Evolutionary conservation across 225 moss, liverwort and hornwort genomes (phyloP).

Genomic region (Pseudisothecium myosuroides): DNA sequence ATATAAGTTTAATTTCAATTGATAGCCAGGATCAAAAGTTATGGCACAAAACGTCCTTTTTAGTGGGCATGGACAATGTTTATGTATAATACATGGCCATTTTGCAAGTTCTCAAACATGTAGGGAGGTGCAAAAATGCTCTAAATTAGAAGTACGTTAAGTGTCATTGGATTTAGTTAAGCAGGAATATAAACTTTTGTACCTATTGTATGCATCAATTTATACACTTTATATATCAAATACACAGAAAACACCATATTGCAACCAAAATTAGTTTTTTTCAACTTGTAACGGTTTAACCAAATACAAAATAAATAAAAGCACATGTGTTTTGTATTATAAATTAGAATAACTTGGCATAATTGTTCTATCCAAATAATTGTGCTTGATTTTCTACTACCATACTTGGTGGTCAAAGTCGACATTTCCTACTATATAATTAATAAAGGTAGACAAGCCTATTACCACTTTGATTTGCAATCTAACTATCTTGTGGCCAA

Average conservation of each 20-base stretch:
- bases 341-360: background rate
- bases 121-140: background rate
- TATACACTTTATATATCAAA: background rate
- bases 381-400: background rate
- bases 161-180: accelerated
- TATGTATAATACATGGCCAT: background rate
- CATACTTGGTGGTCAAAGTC: accelerated
- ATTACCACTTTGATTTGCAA: too few relatives aligned
- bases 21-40: too few relatives aligned
- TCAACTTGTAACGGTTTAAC: accelerated
- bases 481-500: too few relatives aligned
- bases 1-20: too few relatives aligned
- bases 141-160: too few relatives aligned
- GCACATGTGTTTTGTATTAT: background rate
- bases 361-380: background rate
- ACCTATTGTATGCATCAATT: background rate
- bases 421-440: background rate
- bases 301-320: background rate
- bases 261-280: accelerated
- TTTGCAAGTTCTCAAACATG: background rate
- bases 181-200: background rate
- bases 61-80: too few relatives aligned
- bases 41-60: too few relatives aligned
- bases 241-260: accelerated
- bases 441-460: too few relatives aligned